These are phyloP conservation scores for Talaromyces sp. DNA, from an alignment of 2,329 filamentous ascomycete genomes.

Conservation along the genomic window DNA sequence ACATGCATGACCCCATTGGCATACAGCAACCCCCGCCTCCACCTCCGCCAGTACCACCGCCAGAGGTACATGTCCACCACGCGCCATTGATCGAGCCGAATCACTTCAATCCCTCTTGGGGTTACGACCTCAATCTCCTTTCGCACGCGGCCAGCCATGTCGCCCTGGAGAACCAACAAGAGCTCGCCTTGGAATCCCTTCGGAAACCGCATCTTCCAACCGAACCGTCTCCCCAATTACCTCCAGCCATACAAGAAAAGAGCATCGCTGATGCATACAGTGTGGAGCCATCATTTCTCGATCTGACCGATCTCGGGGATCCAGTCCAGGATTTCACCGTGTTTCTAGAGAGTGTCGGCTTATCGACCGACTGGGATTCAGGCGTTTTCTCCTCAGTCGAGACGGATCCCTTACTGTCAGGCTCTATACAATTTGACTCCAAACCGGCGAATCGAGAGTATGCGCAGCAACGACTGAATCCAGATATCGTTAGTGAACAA, in stretches of 20 bases:
- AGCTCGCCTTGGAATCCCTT: constrained; percentile 34
- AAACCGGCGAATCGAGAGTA: constrained; percentile 34
- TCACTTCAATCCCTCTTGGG: constrained; percentile 50
- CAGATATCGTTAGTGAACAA: constrained; percentile 38
- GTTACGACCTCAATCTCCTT: constrained; percentile 48
- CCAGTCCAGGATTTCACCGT: constrained; percentile 49
- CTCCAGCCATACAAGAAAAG: constrained; percentile 33
- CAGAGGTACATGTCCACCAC: constrained; percentile 38
- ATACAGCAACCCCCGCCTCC: constrained; percentile 6
- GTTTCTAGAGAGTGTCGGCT: constrained; percentile 48
- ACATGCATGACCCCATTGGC: constrained; percentile 39
- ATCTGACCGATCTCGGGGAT: constrained; percentile 46
- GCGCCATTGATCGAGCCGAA: constrained; percentile 41
- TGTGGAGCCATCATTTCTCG: constrained; percentile 44
- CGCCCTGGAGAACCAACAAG: constrained; percentile 45
- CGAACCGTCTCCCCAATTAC: constrained; percentile 36
- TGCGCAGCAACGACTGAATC: constrained; percentile 32
- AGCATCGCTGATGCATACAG: constrained; percentile 42
- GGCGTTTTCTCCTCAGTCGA: constrained; percentile 45
- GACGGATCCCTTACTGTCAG: constrained; percentile 36
- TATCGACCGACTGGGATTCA: constrained; percentile 49
- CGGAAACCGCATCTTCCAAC: constrained; percentile 33
- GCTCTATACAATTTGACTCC: constrained; percentile 35
- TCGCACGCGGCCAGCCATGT: constrained; percentile 50
- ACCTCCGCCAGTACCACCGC: constrained; percentile 27